Conservation (phyloP, 139 green algal species). For the Asterochloris erici region DNA sequence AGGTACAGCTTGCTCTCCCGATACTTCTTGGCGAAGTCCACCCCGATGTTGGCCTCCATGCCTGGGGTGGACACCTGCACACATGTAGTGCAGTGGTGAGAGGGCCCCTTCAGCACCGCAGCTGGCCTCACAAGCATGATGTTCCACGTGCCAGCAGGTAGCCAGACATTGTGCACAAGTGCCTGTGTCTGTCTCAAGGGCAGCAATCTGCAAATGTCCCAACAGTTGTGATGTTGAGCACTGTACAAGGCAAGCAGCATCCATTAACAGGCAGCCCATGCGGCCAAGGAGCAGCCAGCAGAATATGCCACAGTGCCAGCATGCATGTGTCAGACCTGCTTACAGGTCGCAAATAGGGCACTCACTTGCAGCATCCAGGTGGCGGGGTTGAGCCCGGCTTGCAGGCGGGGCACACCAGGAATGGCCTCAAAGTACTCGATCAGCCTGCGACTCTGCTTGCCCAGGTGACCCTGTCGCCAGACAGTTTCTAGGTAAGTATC, state of each 20-base stretch:
- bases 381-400: slow-evolving; percentile 62
- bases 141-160: no score
- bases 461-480: slow-evolving; percentile 23
- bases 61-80: slow-evolving; percentile 22
- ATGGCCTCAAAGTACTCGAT: slow-evolving; percentile 50
- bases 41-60: slow-evolving; percentile 32
- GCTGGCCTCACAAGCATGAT: no score
- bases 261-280: background rate
- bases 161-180: no score
- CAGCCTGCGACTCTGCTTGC: slow-evolving; percentile 35
- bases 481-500: no score
- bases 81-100: no score
- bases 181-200: no score
- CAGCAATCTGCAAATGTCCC: no score
- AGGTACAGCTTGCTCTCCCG: slow-evolving; percentile 12
- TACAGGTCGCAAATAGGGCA: background rate
- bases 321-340: background rate
- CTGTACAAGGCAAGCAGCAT: background rate
- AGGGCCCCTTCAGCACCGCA: no score
- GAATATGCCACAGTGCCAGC: background rate
- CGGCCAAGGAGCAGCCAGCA: no score
- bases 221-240: no score
- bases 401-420: slow-evolving; percentile 27
- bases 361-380: slow-evolving; percentile 71
- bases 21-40: slow-evolving; percentile 30